Evolutionary conservation across 2,329 filamentous ascomycete genomes (phyloP).

Genomic region (Arachnomyces sp.): DNA sequence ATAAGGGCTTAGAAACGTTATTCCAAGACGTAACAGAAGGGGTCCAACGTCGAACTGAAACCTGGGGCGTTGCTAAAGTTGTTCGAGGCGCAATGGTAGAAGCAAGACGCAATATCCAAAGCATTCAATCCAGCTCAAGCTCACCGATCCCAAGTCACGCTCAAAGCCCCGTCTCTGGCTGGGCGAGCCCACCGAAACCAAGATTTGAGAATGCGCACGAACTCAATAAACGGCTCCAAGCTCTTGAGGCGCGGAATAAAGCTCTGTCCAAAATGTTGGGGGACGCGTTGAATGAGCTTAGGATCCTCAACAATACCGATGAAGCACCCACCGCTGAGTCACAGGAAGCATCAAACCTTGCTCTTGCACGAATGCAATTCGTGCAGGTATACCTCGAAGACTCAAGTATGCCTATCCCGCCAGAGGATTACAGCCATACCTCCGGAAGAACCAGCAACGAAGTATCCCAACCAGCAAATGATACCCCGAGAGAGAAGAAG

Average conservation of each 20-base stretch:
- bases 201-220: conserved; percentile 14
- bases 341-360: conserved; percentile 22
- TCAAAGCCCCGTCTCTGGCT: conserved; percentile 11
- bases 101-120: conserved; percentile 39
- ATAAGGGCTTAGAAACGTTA: conserved; percentile 36
- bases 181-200: conserved; percentile 10
- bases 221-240: conserved; percentile 24
- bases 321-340: conserved; percentile 1
- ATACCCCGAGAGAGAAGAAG: conserved; percentile 6
- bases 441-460: conserved; percentile 4
- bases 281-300: conserved; percentile 33
- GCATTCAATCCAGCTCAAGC: conserved; percentile 32
- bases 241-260: conserved; percentile 33
- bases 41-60: conserved; percentile 40
- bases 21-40: conserved; percentile 43
- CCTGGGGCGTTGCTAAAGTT: conserved; percentile 42
- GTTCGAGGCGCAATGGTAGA: conserved; percentile 41
- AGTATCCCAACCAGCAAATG: conserved; percentile 5
- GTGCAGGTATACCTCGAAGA: conserved; percentile 38
- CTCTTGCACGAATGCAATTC: conserved; percentile 33
- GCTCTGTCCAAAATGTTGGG: conserved; percentile 33
- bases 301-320: conserved; percentile 13
- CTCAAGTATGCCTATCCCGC: conserved; percentile 23
- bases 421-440: conserved; percentile 9
- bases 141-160: conserved; percentile 19